Base-by-base conservation (phyloP, 257 asterid genomes). In the Fraxinus excelsior region DNA sequence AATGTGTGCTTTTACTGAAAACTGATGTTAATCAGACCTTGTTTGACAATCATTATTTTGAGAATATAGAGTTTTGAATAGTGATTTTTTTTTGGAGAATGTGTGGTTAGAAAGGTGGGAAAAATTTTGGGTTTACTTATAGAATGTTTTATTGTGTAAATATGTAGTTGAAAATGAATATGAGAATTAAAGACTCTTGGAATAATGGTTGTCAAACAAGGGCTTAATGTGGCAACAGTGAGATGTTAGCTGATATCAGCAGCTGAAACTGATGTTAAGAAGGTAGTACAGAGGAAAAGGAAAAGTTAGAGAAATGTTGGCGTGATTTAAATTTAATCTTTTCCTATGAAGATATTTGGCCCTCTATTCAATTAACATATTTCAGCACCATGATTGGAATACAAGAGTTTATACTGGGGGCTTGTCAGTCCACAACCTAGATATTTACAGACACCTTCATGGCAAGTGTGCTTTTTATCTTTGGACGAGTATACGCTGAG, bases 1-100 rank as follows among this genome's bases (percentile, higher is more conserved):
- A 56, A 38, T 73, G 49, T 69, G 34, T 65, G 70, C 72, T 74
- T 74, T 8, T 34, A 65, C 35, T 46, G 42, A 18, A 9, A 53
- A 53, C 23, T 53, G 23, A 31, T 31, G 34, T 31, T 31, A 31
- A 5, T 31, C 34, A 31, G 34, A 31, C 34, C 34, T 31, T 31
- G 34, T 31, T 31, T 3, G 32, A 29, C 3, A 29, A 29, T 0
- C 2, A 2, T 29, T 1, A 2, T 29, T 29, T 29, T 29, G 34
- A 31, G 34, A 31, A 31, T 3, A 31, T 31, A 0, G 34, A 31
- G 34, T 31, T 31, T 31, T 31, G 34, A 31, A 31, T 31, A 31
- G 34, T 31, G 34, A 31, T 31, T 31, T 31, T 31, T 31, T 31
- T 31, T 1, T 31, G 34, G 34, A 31, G 34, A 31, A 31, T 31